These are phyloP conservation scores for Secale cereale DNA, from an alignment of 176 grass and related monocot genomes.

Conservation along the genomic window DNA sequence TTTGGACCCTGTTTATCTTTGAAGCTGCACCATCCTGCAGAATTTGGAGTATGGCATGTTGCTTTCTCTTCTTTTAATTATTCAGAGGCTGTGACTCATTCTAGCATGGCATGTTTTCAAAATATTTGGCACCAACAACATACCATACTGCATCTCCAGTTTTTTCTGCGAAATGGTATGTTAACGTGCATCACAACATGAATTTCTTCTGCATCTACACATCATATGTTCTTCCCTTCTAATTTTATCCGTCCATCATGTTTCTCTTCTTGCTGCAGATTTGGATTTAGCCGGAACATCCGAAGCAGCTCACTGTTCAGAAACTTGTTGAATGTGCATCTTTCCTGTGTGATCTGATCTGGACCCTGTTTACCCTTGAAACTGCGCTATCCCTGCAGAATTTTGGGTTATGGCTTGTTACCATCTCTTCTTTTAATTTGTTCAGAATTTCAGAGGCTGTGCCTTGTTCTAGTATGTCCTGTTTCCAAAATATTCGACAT, in stretches of 20 bases:
- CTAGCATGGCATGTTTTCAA: too few species aligned
- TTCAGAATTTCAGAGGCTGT: too few species aligned
- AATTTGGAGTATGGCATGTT: not conserved
- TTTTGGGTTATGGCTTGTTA: not conserved
- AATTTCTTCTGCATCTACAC: not conserved
- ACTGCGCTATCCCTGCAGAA: not conserved
- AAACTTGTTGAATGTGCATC: not conserved
- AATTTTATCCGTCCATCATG: not conserved
- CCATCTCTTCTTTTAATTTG: not conserved
- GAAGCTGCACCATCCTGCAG: not conserved
- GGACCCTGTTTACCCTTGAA: conserved; percentile 23
- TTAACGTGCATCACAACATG: not conserved
- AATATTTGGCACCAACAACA: not conserved
- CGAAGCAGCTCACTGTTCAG: not conserved
- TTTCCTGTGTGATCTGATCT: not conserved
- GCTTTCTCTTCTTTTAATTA: not conserved
- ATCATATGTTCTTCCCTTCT: not conserved
- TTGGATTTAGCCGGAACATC: not conserved
- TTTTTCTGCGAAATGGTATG: not conserved
- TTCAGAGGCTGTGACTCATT: too few species aligned
- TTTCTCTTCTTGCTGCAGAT: not conserved
- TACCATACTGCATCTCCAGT: not conserved
- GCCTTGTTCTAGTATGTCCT: too few species aligned
- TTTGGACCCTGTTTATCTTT: conserved; percentile 15
- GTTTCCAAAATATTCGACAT: not conserved